phyloP scores from a whole-genome alignment of 176 grass and related monocot species.

The Carex kokanica region DNA sequence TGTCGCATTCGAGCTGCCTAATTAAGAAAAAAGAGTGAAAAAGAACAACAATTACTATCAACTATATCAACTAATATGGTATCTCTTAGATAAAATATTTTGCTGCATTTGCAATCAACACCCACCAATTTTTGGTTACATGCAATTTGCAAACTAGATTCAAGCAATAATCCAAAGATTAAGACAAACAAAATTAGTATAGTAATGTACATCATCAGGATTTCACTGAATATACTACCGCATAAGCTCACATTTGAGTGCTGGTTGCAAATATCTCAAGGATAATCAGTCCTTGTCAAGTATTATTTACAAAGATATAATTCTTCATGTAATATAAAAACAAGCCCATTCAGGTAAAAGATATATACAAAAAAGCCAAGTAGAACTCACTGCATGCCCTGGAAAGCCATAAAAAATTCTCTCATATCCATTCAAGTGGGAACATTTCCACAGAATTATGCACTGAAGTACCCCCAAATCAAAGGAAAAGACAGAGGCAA shows the following conservation, averaged over 20 bases:
- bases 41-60: neutral
- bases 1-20: constrained; percentile 99
- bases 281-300: neutral
- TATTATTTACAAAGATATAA: neutral
- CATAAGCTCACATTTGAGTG: neutral
- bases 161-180: neutral
- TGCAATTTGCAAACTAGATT: constrained; percentile 21
- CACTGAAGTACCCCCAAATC: neutral
- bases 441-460: constrained; percentile 8
- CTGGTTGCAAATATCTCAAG: neutral
- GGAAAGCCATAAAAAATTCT: neutral
- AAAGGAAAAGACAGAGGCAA: neutral
- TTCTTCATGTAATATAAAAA: neutral
- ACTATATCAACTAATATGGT: constrained; percentile 13
- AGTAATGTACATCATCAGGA: neutral
- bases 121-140: neutral
- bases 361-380: neutral
- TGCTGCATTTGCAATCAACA: neutral
- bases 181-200: neutral
- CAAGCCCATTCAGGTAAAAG: neutral
- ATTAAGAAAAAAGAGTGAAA: constrained; percentile 27
- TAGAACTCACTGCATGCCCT: neutral
- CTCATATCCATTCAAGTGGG: neutral
- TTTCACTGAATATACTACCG: neutral
- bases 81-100: neutral